Conservation (phyloP, 1,139 yeast genomes). For the Yamadazyma kanchanaburiensis region DNA sequence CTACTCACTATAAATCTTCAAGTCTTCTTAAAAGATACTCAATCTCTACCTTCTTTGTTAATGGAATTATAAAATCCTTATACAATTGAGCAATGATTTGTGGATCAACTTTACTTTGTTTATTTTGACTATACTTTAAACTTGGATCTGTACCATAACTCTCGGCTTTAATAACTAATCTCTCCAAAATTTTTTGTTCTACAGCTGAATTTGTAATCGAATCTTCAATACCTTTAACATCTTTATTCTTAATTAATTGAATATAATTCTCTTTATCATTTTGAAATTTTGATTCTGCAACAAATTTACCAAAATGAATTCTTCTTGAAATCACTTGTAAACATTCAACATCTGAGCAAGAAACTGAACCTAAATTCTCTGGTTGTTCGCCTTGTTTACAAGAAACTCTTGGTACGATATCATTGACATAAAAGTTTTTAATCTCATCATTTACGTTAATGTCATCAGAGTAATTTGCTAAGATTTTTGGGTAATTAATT, state of each 20-base stretch:
- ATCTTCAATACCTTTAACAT: slow-evolving; percentile 68
- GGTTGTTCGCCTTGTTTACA: slow-evolving; percentile 70
- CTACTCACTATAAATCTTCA: slow-evolving; percentile 46
- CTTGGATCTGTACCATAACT: slow-evolving; percentile 89
- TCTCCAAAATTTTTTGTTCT: slow-evolving; percentile 75
- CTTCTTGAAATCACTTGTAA: slow-evolving; percentile 89
- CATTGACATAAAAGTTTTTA: slow-evolving; percentile 60
- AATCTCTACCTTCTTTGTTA: slow-evolving; percentile 92
- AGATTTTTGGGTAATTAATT: slow-evolving; percentile 70
- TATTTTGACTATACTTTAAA: slow-evolving; percentile 60
- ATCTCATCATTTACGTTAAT: slow-evolving; percentile 74
- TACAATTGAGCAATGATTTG: slow-evolving; percentile 79
- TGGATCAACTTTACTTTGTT: slow-evolving; percentile 77
- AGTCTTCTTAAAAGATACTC: slow-evolving; percentile 83
- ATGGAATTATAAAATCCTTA: slow-evolving; percentile 84
- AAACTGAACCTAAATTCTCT: slow-evolving; percentile 87
- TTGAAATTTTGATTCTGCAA: slow-evolving; percentile 89
- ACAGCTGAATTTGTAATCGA: slow-evolving; percentile 86
- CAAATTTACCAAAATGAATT: slow-evolving; percentile 95
- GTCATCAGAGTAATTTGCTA: slow-evolving; percentile 71
- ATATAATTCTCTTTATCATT: slow-evolving; percentile 63
- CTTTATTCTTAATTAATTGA: slow-evolving; percentile 60
- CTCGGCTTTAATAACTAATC: slow-evolving; percentile 76
- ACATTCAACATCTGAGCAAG: slow-evolving; percentile 79
- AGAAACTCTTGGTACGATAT: slow-evolving; percentile 72